Conservation (phyloP, 2,329 filamentous ascomycete species). For the Neofusicoccum parvum region DNA sequence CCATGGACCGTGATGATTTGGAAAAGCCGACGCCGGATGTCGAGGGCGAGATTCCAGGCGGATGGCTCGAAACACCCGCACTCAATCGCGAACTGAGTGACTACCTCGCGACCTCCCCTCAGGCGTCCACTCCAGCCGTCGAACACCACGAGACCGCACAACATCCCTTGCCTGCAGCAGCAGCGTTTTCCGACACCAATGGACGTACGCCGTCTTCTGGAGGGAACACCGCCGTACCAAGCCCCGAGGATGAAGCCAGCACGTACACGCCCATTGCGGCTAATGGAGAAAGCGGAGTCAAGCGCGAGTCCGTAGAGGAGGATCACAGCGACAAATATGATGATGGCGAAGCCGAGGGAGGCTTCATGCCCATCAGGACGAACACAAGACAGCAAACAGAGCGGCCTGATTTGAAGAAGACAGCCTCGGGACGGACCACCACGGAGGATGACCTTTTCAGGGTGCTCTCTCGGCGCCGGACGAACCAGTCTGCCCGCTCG, state of each 20-base stretch:
- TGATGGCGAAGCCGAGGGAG: slow-evolving; percentile 27
- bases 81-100: slow-evolving; percentile 9
- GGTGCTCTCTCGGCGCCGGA: slow-evolving; percentile 53
- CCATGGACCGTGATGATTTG: slow-evolving; percentile 11
- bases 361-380: slow-evolving; percentile 30
- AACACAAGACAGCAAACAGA: slow-evolving; percentile 1
- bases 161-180: neutral
- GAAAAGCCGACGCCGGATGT: slow-evolving; percentile 36
- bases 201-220: neutral
- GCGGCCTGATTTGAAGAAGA: neutral
- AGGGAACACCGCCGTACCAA: neutral
- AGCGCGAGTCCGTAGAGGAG: slow-evolving; percentile 1
- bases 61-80: slow-evolving; percentile 39
- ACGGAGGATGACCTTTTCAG: slow-evolving; percentile 58
- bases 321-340: slow-evolving; percentile 24
- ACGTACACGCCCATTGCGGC: slow-evolving; percentile 3
- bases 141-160: neutral
- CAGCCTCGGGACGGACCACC: slow-evolving; percentile 29
- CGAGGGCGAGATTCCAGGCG: slow-evolving; percentile 35
- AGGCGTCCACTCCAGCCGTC: neutral
- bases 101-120: neutral
- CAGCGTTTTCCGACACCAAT: neutral
- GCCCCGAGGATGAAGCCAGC: slow-evolving; percentile 17
- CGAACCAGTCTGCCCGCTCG: slow-evolving; percentile 34
- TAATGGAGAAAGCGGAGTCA: neutral